These are phyloP conservation scores for Knufia petricola DNA, from an alignment of 2,329 filamentous ascomycete species.

Conservation along the genomic window DNA sequence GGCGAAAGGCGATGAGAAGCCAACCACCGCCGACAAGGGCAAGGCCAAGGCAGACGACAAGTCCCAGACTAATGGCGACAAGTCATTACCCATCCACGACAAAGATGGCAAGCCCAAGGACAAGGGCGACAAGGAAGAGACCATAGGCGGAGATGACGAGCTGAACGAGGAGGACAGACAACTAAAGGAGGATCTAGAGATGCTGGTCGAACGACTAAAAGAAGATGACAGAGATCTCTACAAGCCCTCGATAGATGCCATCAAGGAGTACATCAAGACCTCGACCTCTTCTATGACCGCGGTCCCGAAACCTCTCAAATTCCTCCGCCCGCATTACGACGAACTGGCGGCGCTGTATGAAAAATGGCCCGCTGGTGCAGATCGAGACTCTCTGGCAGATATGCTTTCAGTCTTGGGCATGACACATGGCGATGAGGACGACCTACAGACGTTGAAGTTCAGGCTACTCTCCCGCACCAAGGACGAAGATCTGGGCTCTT, in stretches of 20 bases:
- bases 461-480: conserved; percentile 66
- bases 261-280: conserved; percentile 98
- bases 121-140: conserved; percentile 52
- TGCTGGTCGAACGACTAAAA: conserved; percentile 94
- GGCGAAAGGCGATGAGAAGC: conserved; percentile 87
- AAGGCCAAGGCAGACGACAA: conserved; percentile 79
- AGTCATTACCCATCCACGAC: conserved; percentile 45
- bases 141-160: conserved; percentile 54
- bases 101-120: conserved; percentile 69
- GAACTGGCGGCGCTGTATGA: conserved; percentile 80
- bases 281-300: conserved; percentile 99
- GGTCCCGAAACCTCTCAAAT: conserved; percentile 96
- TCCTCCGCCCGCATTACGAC: conserved; percentile 93
- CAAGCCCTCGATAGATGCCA: conserved; percentile 83
- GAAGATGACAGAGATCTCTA: conserved; percentile 82
- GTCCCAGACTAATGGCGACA: conserved; percentile 50
- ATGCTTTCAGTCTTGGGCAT: conserved; percentile 95
- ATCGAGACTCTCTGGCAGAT: conserved; percentile 74
- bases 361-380: conserved; percentile 70
- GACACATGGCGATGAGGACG: conserved; percentile 95
- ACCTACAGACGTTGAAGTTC: conserved; percentile 93
- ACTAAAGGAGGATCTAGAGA: conserved; percentile 93
- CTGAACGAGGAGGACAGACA: conserved; percentile 97
- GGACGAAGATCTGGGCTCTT: conserved; percentile 85
- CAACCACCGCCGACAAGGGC: conserved; percentile 81